Conservation (phyloP, 306 rosid species). For the Potentilla sterilis region DNA sequence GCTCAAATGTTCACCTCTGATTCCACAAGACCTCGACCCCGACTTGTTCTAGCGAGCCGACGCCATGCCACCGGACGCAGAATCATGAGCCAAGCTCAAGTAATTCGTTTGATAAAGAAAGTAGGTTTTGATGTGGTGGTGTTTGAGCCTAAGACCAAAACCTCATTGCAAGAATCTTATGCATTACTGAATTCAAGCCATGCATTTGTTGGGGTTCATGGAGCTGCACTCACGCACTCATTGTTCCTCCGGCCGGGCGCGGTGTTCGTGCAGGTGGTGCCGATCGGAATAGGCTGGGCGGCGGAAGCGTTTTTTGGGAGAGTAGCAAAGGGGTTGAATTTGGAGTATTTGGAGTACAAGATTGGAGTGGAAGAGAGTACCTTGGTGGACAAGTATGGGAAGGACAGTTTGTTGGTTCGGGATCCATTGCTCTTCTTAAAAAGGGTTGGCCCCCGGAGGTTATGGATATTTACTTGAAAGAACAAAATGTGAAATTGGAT, state of each 20-base stretch:
- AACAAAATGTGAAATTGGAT: constrained; percentile 39
- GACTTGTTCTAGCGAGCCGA: constrained; percentile 17
- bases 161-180: constrained; percentile 24
- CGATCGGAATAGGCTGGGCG: constrained; percentile 37
- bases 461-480: constrained; percentile 34
- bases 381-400: constrained; percentile 31
- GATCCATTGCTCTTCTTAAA: constrained; percentile 25
- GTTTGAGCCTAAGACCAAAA: constrained; percentile 27
- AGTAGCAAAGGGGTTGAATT: constrained; percentile 21
- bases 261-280: constrained; percentile 45
- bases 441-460: constrained; percentile 21
- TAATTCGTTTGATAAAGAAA: constrained; percentile 6
- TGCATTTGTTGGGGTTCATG: constrained; percentile 45
- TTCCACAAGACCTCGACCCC: constrained; percentile 3
- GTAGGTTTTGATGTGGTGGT: constrained; percentile 39
- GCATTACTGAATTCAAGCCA: constrained; percentile 40
- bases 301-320: constrained; percentile 26
- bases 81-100: constrained; percentile 26
- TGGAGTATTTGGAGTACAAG: constrained; percentile 39
- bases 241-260: constrained; percentile 36
- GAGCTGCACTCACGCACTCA: constrained; percentile 39
- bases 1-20: background rate
- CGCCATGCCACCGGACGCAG: background rate
- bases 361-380: constrained; percentile 42
- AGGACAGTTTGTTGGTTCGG: constrained; percentile 19